Percentiles rank a stretch among this genome's conserved stretches.
These are phyloP conservation scores for Orbilia javanica DNA, from an alignment of 2,329 filamentous ascomycete genomes.

Conservation along the genomic window DNA sequence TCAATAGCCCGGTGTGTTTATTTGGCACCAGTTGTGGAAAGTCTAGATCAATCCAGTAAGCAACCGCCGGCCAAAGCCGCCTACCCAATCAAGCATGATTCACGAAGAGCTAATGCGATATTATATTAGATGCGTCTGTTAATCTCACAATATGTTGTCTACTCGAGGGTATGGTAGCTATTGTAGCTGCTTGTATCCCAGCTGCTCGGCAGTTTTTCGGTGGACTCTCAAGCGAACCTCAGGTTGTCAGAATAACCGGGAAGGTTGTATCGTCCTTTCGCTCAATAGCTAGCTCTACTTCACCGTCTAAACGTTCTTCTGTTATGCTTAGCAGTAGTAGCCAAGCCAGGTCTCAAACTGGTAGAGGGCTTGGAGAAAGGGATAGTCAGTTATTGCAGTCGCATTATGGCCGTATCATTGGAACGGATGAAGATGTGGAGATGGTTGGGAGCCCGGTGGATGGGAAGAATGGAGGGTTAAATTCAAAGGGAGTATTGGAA, in stretches of 20 bases:
- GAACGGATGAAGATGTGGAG: constrained; percentile 8
- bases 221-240: constrained; percentile 26
- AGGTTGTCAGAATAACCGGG: constrained; percentile 25
- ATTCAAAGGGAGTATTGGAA: neutral
- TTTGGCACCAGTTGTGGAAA: constrained; percentile 36
- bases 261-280: constrained; percentile 51
- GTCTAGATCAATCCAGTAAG: constrained; percentile 37
- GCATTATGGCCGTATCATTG: constrained; percentile 34
- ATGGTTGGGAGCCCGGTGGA: constrained; percentile 14
- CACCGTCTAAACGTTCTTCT: constrained; percentile 46
- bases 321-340: constrained; percentile 35
- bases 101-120: neutral
- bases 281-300: constrained; percentile 28
- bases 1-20: constrained; percentile 42
- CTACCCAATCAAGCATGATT: neutral
- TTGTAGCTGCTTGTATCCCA: constrained; percentile 46
- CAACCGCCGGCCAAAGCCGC: neutral
- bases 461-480: neutral
- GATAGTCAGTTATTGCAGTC: constrained; percentile 34
- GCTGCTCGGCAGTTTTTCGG: constrained; percentile 41
- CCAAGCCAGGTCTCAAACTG: constrained; percentile 28
- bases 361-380: constrained; percentile 5
- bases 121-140: constrained; percentile 31
- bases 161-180: constrained; percentile 39
- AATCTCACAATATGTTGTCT: constrained; percentile 52